phyloP scores from a whole-genome alignment of 2,329 filamentous ascomycete genomes.

The Tolypocladium ophioglossoides region DNA sequence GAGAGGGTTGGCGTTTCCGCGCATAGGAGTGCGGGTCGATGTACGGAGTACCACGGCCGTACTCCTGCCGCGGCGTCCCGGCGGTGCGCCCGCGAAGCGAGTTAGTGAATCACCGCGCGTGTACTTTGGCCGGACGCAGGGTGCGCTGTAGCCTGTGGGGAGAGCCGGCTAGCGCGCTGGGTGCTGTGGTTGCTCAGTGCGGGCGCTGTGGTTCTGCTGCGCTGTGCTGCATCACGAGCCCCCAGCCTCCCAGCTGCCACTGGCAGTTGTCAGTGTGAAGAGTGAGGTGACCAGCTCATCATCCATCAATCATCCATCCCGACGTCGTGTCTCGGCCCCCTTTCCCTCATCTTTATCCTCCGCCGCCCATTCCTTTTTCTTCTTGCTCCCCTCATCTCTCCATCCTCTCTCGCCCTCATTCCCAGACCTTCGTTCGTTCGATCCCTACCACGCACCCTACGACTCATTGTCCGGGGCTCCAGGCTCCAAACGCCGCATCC shows the following conservation, averaged over 20 bases:
- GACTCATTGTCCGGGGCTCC: neutral
- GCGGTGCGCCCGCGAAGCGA: neutral
- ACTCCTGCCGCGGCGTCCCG: too few relatives aligned
- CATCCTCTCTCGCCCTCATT: too few relatives aligned
- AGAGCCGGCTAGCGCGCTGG: neutral
- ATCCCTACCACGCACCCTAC: neutral
- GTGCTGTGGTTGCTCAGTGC: neutral
- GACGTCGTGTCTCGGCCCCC: neutral
- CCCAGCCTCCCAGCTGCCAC: neutral
- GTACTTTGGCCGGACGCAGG: neutral
- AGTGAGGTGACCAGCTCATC: neutral
- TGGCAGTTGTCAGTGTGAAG: neutral
- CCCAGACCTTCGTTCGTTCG: neutral
- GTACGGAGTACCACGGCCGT: neutral
- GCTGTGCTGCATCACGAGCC: neutral
- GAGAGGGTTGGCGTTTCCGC: neutral
- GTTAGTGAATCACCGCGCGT: neutral
- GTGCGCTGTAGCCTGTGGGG: neutral
- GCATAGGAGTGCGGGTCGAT: neutral
- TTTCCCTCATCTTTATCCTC: neutral
- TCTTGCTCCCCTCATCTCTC: neutral
- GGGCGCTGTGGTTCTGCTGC: neutral
- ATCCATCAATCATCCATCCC: neutral
- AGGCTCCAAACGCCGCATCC: neutral
- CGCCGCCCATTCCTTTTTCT: neutral